Base-by-base conservation (phyloP, 2,329 filamentous ascomycete genomes). In the Fonsecaea multimorphosa region DNA sequence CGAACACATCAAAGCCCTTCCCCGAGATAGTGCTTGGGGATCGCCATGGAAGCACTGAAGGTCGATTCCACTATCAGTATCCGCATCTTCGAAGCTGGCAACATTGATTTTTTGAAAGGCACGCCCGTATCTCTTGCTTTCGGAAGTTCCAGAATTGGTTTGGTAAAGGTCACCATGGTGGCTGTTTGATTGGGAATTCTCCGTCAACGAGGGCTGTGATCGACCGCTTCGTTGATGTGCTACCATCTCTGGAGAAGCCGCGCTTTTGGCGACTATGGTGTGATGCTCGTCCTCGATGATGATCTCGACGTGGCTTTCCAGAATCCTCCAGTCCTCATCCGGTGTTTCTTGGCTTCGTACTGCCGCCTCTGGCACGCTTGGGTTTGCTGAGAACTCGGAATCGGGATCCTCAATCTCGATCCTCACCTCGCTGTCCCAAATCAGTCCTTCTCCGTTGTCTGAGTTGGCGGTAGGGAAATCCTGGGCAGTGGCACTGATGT, bases 351-450 rank as follows among this genome's bases (percentile, higher is more conserved):
- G 44, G 14, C 64, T 24, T 4, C 2, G 11, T 19, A 29, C 46
- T 11, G n/a, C 16, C 19, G 27, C 24, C 16, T 56, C 27, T n/a
- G 55, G 40, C 16, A 24, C 52, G 2, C 9, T 31, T 31, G 61
- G 49, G 8, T 36, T 31, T 34, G 51, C 22, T 27, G 46, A 36
- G 32, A 46, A 31, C 22, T 57, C 61, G n/a, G 44, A 53, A 16
- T 27, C 22, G 9, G 62, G 32, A 14, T 49, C 40, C 29, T 70
- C 59, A 31, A 72, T 67, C 44, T 72, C 68, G 29, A 72, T 65
- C 58, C 66, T 71, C 34, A 71, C 66, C 44, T 71, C 68, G 44
- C 66, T 72, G 29, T 66, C 68, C 69, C 69, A 71, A 51, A 72
- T 64, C 11, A 72, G 64, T 4, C 67, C 67, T 32, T 68, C 65